Conservation (phyloP, 2,329 filamentous ascomycete genomes). For the Scedosporium minutisporum region DNA sequence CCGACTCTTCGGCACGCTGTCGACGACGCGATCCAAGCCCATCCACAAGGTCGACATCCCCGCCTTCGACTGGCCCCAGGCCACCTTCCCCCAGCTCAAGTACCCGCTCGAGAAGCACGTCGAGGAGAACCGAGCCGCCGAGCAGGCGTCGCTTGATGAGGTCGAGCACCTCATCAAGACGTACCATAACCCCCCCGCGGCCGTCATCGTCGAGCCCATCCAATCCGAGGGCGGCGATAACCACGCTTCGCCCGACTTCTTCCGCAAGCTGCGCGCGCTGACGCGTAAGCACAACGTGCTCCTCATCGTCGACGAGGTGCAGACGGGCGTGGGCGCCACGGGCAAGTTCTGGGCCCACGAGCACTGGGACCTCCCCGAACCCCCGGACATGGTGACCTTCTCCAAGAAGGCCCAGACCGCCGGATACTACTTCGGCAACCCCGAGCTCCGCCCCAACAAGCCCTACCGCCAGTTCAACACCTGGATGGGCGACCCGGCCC, state of each 20-base stretch:
- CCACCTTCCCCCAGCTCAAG: conserved; percentile 67
- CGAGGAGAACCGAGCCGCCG: conserved; percentile 61
- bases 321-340: conserved; percentile 76
- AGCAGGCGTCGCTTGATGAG: conserved; percentile 62
- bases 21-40: conserved; percentile 71
- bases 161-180: conserved; percentile 62
- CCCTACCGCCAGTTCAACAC: conserved; percentile 83
- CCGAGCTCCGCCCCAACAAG: conserved; percentile 66
- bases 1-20: conserved; percentile 67
- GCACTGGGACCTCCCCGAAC: conserved; percentile 63
- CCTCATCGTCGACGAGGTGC: conserved; percentile 76
- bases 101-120: conserved; percentile 65
- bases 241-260: conserved; percentile 70
- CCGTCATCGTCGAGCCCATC: conserved; percentile 68
- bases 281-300: conserved; percentile 61
- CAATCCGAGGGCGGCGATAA: conserved; percentile 80
- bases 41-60: conserved; percentile 84
- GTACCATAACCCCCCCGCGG: conserved; percentile 60
- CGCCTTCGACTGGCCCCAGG: conserved; percentile 80
- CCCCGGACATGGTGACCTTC: conserved; percentile 82
- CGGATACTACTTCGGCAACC: conserved; percentile 72
- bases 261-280: conserved; percentile 63
- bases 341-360: conserved; percentile 84
- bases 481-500: conserved; percentile 76
- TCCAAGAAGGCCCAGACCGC: conserved; percentile 81